phyloP scores from a whole-genome alignment of 345 rosid species.

The Citrus reticulata region DNA sequence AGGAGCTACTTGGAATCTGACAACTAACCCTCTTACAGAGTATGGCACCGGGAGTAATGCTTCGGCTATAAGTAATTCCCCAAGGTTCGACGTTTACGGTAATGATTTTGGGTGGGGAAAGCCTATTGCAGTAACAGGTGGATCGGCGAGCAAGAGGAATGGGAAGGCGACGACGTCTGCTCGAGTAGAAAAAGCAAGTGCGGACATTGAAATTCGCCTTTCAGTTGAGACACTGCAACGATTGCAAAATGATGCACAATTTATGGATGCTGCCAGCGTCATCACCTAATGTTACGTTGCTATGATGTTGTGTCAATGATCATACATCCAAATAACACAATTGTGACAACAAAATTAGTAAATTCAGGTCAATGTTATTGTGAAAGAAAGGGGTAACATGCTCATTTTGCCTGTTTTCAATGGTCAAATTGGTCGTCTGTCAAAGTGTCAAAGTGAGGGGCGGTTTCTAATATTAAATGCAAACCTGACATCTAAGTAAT shows the following conservation, averaged over 20 bases:
- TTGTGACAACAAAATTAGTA: too few relatives aligned
- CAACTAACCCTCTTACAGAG: too few relatives aligned
- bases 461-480: too few relatives aligned
- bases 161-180: conserved; percentile 19
- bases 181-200: conserved; percentile 14
- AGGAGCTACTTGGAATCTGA: background rate
- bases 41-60: background rate
- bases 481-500: too few relatives aligned
- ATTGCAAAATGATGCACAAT: background rate
- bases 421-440: too few relatives aligned
- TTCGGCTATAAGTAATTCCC: conserved; percentile 21
- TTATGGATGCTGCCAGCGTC: background rate
- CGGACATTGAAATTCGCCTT: background rate
- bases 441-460: too few relatives aligned
- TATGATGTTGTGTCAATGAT: too few relatives aligned
- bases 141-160: background rate
- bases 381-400: too few relatives aligned
- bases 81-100: conserved; percentile 31
- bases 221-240: background rate
- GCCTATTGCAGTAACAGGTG: conserved; percentile 24
- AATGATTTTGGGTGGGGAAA: conserved; percentile 44
- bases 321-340: too few relatives aligned
- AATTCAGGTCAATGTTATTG: too few relatives aligned
- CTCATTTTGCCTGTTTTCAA: too few relatives aligned
- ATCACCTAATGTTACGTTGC: background rate